These are phyloP conservation scores for Tylopilus rubrobrunneus DNA, from an alignment of 768 basidiomycete genomes.

Conservation along the genomic window DNA sequence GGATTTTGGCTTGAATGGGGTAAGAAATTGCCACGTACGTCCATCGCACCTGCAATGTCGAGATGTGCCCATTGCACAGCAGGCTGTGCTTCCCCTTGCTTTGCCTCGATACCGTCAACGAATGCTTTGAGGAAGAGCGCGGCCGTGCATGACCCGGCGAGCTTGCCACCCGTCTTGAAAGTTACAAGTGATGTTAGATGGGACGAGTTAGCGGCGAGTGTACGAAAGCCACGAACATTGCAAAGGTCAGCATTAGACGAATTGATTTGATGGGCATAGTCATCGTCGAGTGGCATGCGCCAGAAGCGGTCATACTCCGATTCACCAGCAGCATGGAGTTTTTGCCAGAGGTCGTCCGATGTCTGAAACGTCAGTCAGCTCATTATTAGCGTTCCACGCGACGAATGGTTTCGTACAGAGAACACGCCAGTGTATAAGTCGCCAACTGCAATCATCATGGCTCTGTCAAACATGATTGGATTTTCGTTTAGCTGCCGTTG, in stretches of 20 bases:
- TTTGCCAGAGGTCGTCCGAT: slow-evolving; percentile 70
- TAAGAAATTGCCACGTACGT: slow-evolving; percentile 38
- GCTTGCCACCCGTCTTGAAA: slow-evolving; percentile 62
- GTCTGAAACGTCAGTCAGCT: slow-evolving; percentile 38
- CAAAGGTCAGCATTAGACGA: slow-evolving; percentile 78
- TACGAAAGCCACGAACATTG: slow-evolving; percentile 36
- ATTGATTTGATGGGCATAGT: slow-evolving; percentile 72
- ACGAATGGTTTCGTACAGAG: slow-evolving; percentile 42
- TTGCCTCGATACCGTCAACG: slow-evolving; percentile 67
- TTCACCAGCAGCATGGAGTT: slow-evolving; percentile 66
- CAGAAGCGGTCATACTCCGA: slow-evolving; percentile 80
- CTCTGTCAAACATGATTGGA: slow-evolving; percentile 38
- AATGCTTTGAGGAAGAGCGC: slow-evolving; percentile 86
- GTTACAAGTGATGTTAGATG: not conserved
- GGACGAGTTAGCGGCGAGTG: not conserved
- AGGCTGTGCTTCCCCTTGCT: slow-evolving; percentile 49
- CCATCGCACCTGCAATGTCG: slow-evolving; percentile 80
- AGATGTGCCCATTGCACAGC: slow-evolving; percentile 80
- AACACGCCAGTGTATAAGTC: slow-evolving; percentile 78
- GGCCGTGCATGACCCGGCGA: slow-evolving; percentile 74
- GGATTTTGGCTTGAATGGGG: not conserved
- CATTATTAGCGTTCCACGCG: not conserved
- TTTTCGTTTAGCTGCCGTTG: not conserved
- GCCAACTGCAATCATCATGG: slow-evolving; percentile 70
- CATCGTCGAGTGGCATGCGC: slow-evolving; percentile 87